Percentiles rank a stretch among this genome's conserved stretches.
phyloP scores from a whole-genome alignment of 495 filamentous ascomycete genomes.

The Patellaria atrata region DNA sequence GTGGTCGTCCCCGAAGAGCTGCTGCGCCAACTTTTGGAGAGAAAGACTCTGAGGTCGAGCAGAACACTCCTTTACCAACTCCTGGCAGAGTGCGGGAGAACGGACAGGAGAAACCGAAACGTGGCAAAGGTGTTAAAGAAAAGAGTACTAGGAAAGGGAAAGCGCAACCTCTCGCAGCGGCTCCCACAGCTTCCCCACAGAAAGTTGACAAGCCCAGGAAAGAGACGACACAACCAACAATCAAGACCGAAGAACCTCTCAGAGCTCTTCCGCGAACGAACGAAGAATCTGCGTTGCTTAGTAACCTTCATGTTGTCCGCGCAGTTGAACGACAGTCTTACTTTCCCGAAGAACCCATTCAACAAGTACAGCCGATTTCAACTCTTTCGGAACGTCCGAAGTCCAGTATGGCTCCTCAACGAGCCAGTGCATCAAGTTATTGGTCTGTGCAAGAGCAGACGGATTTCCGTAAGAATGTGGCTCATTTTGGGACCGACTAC shows the following conservation, averaged over 20 bases:
- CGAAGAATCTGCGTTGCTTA: constrained; percentile 5
- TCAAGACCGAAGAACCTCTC: constrained; percentile 13
- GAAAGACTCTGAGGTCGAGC: constrained; percentile 24
- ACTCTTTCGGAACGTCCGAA: constrained; percentile 10
- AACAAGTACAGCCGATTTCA: constrained; percentile 6
- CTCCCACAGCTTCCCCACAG: constrained; percentile 20
- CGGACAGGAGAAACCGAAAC: constrained; percentile 23
- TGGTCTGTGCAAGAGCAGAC: constrained; percentile 88
- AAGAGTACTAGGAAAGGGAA: constrained; percentile 21
- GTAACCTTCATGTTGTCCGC: constrained; percentile 1
- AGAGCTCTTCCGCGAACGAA: constrained; percentile 1
- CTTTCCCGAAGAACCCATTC: constrained; percentile 7
- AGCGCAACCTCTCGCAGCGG: constrained; percentile 22
- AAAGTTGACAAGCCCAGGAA: constrained; percentile 16
- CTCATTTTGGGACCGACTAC: constrained; percentile 82
- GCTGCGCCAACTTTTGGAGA: constrained; percentile 61
- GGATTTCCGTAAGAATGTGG: constrained; percentile 66
- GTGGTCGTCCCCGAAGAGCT: constrained; percentile 51
- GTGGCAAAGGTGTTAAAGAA: constrained; percentile 19
- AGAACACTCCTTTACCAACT: constrained; percentile 28
- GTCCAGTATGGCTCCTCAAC: constrained; percentile 2
- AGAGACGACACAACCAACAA: constrained; percentile 9
- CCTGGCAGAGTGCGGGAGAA: constrained; percentile 14
- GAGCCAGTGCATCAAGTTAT: constrained; percentile 62
- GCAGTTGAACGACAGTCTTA: constrained; percentile 11